Conservation (phyloP, 2,329 filamentous ascomycete genomes). For the Raffaelea albimanens region DNA sequence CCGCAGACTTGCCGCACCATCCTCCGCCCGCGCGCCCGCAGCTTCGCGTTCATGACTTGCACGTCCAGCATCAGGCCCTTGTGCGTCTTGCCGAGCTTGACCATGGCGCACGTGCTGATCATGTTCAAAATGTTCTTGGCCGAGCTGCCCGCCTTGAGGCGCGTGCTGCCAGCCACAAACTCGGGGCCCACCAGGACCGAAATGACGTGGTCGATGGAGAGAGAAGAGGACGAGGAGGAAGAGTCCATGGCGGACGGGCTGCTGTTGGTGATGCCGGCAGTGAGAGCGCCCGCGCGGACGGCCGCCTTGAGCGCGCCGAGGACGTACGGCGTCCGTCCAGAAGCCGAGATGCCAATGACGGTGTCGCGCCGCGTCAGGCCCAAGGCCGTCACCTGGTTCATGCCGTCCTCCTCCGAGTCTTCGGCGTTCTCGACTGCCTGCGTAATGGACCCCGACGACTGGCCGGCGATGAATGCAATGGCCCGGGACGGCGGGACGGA, state of each 20-base stretch:
- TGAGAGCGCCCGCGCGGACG: conserved; percentile 23
- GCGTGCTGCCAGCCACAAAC: conserved; percentile 32
- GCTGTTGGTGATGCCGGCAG: conserved; percentile 19
- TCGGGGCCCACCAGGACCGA: conserved; percentile 22
- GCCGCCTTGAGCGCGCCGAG: conserved; percentile 26
- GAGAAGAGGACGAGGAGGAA: too few relatives aligned
- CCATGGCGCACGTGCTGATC: conserved; percentile 33
- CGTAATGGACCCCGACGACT: neutral
- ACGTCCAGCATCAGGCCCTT: conserved; percentile 8
- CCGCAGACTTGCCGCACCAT: conserved; percentile 5
- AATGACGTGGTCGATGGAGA: neutral
- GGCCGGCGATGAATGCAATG: conserved; percentile 26
- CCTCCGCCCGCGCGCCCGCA: conserved; percentile 4
- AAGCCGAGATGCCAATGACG: conserved; percentile 31
- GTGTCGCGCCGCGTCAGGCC: conserved; percentile 18
- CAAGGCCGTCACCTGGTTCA: neutral
- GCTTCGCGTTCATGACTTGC: conserved; percentile 8
- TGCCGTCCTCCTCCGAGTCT: neutral
- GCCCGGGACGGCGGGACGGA: conserved; percentile 27
- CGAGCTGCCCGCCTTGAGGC: conserved; percentile 33
- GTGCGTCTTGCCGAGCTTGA: conserved; percentile 30
- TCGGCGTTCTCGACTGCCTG: conserved; percentile 19
- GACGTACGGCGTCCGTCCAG: conserved; percentile 32
- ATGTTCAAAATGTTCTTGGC: conserved; percentile 35
- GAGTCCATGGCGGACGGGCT: too few relatives aligned